A percentile compares a stretch with the other conserved stretches of the same genome.
Evolutionary conservation across 768 basidiomycete genomes (phyloP).

Genomic region (Suillus placidus): DNA sequence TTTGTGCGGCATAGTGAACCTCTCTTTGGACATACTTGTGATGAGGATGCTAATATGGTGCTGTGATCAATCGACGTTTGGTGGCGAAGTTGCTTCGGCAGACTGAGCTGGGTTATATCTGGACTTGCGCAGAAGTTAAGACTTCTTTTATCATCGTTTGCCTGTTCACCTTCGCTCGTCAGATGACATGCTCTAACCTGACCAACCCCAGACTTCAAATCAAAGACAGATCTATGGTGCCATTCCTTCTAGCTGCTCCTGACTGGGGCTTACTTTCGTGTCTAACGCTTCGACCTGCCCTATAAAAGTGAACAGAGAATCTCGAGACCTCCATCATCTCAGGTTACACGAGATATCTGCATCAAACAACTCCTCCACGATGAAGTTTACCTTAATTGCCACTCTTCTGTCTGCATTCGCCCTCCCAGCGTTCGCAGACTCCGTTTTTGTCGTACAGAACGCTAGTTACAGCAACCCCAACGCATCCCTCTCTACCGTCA

Average conservation of each 20-base stretch:
- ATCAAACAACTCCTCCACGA: not conserved
- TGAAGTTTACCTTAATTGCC: conserved; percentile 8
- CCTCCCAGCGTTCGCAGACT: not conserved
- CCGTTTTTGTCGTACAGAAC: conserved; percentile 5
- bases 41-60: conserved; percentile 55
- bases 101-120: conserved; percentile 38
- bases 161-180: not conserved
- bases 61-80: conserved; percentile 18
- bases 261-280: not conserved
- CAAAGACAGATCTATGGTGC: not conserved
- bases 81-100: conserved; percentile 33
- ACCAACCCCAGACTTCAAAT: not conserved
- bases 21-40: conserved; percentile 8
- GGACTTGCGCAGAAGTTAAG: not conserved
- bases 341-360: not conserved
- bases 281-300: not conserved
- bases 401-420: conserved; percentile 13
- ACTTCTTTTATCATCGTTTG: not conserved
- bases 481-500: conserved; percentile 13
- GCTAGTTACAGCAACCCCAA: conserved; percentile 7
- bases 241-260: not conserved
- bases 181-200: not conserved
- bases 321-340: not conserved
- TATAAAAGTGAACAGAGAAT: not conserved
- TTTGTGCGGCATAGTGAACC: not conserved